Evolutionary conservation across 176 grass and related monocot species (phyloP).

Genomic region (Microstegium vimineum): DNA sequence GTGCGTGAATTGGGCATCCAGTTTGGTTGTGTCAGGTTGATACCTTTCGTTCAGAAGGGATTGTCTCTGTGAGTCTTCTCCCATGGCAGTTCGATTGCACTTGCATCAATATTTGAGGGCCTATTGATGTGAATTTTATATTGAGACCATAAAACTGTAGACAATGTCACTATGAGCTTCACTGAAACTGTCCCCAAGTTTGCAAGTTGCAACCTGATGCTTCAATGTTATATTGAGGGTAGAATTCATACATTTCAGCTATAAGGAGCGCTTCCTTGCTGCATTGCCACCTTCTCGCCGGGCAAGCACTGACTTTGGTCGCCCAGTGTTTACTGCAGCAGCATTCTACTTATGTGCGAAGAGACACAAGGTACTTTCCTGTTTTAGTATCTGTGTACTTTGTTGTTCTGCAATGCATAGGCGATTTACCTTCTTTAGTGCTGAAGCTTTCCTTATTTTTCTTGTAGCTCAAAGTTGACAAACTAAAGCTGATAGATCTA

Average conservation of each 20-base stretch:
- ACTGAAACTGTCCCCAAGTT: background rate
- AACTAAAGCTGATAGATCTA: constrained; percentile 79
- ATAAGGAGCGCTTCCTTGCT: constrained; percentile 84
- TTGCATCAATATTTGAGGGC: background rate
- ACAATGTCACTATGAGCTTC: background rate
- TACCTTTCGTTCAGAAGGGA: constrained; percentile 85
- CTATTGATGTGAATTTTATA: background rate
- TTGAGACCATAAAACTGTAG: background rate
- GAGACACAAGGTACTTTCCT: constrained; percentile 72
- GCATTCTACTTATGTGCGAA: constrained; percentile 94
- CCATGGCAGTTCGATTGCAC: background rate
- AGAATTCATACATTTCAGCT: constrained; percentile 31
- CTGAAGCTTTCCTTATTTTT: constrained; percentile 21
- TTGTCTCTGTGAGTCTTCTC: constrained; percentile 56
- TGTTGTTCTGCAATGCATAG: background rate
- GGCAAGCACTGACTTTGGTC: constrained; percentile 69
- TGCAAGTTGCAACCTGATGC: background rate
- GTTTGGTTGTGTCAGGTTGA: constrained; percentile 88
- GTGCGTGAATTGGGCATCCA: constrained; percentile 77
- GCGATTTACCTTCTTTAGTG: background rate
- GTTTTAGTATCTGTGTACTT: background rate
- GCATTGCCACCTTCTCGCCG: constrained; percentile 74
- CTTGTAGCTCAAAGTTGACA: constrained; percentile 91
- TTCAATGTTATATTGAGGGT: background rate
- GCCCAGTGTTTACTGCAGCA: constrained; percentile 82